Percentiles rank a stretch among this genome's conserved stretches.
Evolutionary conservation across 495 filamentous ascomycete species (phyloP).

Genomic region (Annulohypoxylon nitens): DNA sequence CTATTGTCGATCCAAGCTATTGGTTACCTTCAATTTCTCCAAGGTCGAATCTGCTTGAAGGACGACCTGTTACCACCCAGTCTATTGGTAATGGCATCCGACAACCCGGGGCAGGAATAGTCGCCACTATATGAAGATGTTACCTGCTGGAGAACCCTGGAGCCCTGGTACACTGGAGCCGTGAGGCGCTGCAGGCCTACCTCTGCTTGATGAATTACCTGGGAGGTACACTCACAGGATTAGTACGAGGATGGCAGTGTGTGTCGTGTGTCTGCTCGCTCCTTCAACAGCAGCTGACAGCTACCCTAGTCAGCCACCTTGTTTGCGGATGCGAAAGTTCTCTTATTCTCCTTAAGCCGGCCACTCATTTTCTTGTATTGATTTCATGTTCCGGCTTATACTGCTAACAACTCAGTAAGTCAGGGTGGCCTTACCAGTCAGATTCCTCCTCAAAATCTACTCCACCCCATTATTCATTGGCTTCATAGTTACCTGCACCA

Average conservation of each 20-base stretch:
- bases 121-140: constrained; percentile 13
- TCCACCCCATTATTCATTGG: constrained; percentile 28
- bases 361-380: constrained; percentile 5
- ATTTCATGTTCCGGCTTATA: constrained; percentile 10
- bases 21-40: constrained; percentile 31
- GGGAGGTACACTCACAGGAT: background rate
- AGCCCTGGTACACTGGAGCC: background rate
- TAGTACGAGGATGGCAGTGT: background rate
- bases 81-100: constrained; percentile 12
- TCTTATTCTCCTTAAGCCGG: constrained; percentile 12
- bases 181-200: background rate
- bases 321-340: constrained; percentile 1
- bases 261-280: background rate
- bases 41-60: constrained; percentile 12
- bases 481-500: constrained; percentile 32
- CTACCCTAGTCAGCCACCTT: constrained; percentile 20
- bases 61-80: constrained; percentile 5
- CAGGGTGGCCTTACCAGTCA: constrained; percentile 19
- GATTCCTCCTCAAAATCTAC: constrained; percentile 26
- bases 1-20: constrained; percentile 10
- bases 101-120: constrained; percentile 1
- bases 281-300: constrained; percentile 26
- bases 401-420: constrained; percentile 11
- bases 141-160: background rate
- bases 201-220: constrained; percentile 11